These are phyloP conservation scores for carrot (Daucus carota) DNA, from an alignment of 129 eudicot species.

Conservation along the genomic window DH1_v3.0 NC_030384.2:27083501-27084000, in stretches of 20 bases:
- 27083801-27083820: background rate
- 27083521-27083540: background rate
- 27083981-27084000: conserved; percentile 22
- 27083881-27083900: conserved; percentile 3
- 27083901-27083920: background rate
- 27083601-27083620: conserved; percentile 7
- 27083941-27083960: conserved; percentile 4
- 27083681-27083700: background rate
- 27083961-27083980: conserved; percentile 3
- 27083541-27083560: conserved; percentile 7
- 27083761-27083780: conserved; percentile 6
- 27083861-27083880: conserved; percentile 3
- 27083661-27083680: conserved; percentile 6
- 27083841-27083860: conserved; percentile 3
- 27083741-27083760: conserved; percentile 6
- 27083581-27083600: background rate
- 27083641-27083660: conserved; percentile 1
- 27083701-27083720: conserved; percentile 1
- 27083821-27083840: background rate
- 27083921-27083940: background rate
- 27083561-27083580: conserved; percentile 1
- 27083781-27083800: conserved; percentile 2
- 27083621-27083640: background rate
- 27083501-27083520: background rate
- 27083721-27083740: conserved; percentile 4